Percentiles rank a stretch among this genome's conserved stretches.
Evolutionary conservation across 2,329 filamentous ascomycete species (phyloP).

Genomic region (Alternaria triticimaculans): DNA sequence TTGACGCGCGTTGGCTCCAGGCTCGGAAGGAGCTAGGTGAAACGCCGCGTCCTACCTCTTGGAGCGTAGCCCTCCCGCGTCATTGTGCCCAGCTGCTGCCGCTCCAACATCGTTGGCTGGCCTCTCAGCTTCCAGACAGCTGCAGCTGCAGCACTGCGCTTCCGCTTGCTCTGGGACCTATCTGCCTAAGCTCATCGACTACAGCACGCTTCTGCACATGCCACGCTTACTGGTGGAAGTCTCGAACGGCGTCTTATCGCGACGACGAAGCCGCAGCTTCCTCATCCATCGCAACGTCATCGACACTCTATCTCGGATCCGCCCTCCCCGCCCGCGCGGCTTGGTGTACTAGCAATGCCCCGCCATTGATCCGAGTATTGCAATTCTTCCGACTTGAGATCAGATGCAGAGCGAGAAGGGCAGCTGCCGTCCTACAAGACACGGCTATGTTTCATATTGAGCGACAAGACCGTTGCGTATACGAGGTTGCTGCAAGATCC

Average conservation of each 20-base stretch:
- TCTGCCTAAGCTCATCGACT: neutral
- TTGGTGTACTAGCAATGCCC: neutral
- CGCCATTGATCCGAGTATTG: neutral
- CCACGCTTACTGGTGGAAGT: neutral
- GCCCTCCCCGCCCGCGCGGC: neutral
- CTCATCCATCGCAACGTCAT: conserved; percentile 1
- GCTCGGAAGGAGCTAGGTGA: conserved; percentile 27
- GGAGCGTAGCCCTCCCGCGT: conserved; percentile 19
- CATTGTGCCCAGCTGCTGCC: conserved; percentile 1
- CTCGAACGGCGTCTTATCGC: neutral
- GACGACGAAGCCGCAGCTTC: neutral
- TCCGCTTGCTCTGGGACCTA: neutral
- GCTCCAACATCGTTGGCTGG: conserved; percentile 5
- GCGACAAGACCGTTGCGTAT: neutral
- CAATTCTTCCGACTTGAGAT: neutral
- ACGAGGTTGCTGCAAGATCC: neutral
- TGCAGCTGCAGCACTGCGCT: neutral
- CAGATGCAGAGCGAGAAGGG: neutral
- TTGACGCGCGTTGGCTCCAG: conserved; percentile 21
- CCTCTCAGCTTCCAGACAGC: neutral
- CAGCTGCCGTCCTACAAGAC: neutral
- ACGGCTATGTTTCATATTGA: neutral
- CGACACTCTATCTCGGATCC: neutral
- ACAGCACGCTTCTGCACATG: neutral
- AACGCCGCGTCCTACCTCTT: conserved; percentile 13